Evolutionary conservation across 2,329 filamentous ascomycete genomes (phyloP), one percentile per base, ranked within the genome.

Genomic region (Monosporascus sp.): DNA sequence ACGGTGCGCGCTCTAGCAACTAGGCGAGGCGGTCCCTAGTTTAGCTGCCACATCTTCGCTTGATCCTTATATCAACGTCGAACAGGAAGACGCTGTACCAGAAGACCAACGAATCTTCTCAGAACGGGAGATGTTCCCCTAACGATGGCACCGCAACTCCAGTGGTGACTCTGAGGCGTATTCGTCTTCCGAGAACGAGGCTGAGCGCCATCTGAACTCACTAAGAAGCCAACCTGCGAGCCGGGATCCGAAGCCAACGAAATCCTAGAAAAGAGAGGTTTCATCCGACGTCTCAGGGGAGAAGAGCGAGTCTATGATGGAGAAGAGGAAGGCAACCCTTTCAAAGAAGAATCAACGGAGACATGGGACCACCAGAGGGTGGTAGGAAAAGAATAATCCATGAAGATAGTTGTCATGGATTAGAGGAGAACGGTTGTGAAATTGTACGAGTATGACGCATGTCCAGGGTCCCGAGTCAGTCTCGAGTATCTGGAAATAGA

Each of bases 1-100:
- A 17, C 37, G 38, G 18, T 53, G 51, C 43, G 54, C 51, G 7
- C 43, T 47, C 14, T 37, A 44, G 24, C 45, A 24, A 26, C n/a
- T 11, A 11, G 49, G 45, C 14, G 28, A 28, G 15, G 18, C 2
- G 2, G 44, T 48, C 7, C 8, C 28, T 22, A 5, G 31, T 35
- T 35, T 5, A 11, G 5, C n/a, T 17, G 45, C 20, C 6, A 14
- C 37, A 5, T 7, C 37, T 17, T n/a, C 7, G 26, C 20, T 15
- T 17, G 7, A 44, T 41, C 14, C 15, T 31, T 48, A 45, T 18
- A 17, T 52, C 8, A 45, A 48, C 18, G 45, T 26, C 22, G 37
- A 41, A 8, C 50, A n/a, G 22, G 50, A 52, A n/a, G 50, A 52
- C 22, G 37, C 48, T 1, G 24, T 48, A 14, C 44, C 45, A 4